Conservation (phyloP, 495 filamentous ascomycete genomes). For the Penicillium egyptiacum region DNA sequence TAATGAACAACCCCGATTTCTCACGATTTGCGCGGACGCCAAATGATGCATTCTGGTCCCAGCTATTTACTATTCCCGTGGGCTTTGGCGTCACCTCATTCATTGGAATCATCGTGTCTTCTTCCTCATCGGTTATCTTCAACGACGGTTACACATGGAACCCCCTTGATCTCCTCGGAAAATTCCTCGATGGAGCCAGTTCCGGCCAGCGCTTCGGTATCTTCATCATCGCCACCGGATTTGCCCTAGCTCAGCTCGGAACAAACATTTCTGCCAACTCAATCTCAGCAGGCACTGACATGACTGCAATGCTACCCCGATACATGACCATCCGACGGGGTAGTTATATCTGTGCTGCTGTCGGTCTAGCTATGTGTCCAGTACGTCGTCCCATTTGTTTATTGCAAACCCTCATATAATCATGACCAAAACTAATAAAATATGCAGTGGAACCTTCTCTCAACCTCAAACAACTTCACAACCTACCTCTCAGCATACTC, state of each 20-base stretch:
- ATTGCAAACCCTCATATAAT: neutral
- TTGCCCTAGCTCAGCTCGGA: slow-evolving; percentile 83
- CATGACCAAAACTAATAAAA: neutral
- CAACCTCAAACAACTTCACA: slow-evolving; percentile 82
- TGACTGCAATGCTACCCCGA: slow-evolving; percentile 85
- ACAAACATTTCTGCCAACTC: slow-evolving; percentile 95
- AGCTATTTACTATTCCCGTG: slow-evolving; percentile 81
- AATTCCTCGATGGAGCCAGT: slow-evolving; percentile 72
- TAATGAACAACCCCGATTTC: slow-evolving; percentile 83
- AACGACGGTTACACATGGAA: slow-evolving; percentile 78
- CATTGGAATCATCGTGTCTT: slow-evolving; percentile 92
- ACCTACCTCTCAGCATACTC: slow-evolving; percentile 92
- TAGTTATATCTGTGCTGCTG: slow-evolving; percentile 80
- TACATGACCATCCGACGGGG: slow-evolving; percentile 88
- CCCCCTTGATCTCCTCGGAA: slow-evolving; percentile 71
- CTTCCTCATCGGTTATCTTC: slow-evolving; percentile 77
- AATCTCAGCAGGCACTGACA: slow-evolving; percentile 84
- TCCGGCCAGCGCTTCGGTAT: slow-evolving; percentile 80
- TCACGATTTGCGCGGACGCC: slow-evolving; percentile 81
- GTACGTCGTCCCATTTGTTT: slow-evolving; percentile 27
- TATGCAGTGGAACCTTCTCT: slow-evolving; percentile 70
- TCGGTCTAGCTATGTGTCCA: slow-evolving; percentile 87
- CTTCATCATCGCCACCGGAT: slow-evolving; percentile 81
- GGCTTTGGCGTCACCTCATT: slow-evolving; percentile 89
- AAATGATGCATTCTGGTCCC: slow-evolving; percentile 82